Evolutionary conservation across 192 early-diverging fungal genomes (phyloP), one percentile per base, ranked within the genome.

Genomic region (Backusella tarrabulga): DNA sequence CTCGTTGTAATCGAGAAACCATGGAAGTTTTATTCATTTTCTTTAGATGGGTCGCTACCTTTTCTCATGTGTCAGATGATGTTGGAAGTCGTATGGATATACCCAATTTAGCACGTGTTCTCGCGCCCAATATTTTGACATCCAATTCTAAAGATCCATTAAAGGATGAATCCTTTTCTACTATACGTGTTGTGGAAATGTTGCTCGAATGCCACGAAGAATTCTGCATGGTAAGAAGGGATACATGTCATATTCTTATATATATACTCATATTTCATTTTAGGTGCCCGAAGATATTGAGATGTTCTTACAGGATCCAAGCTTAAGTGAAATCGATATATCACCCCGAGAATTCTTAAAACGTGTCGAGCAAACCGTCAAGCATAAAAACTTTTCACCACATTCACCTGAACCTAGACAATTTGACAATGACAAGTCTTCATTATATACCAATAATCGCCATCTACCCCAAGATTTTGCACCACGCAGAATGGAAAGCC

Each of bases 111-210:
- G 94, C 97, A 0, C 97, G 95, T 0, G 94, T 99, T 1, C 94
- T 99, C 44, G 91, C 96, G 26, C 97, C 97, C 26, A 98, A 97
- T 77, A 92, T 99, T 41, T 85, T 98, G 34, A 96, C 94, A 77
- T 90, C 93, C 14, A 93, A 94, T 77, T 90, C 89, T 60, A 94
- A 93, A 81, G 96, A 95, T 80, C 92, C 95, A 26, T 80, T 86
- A 21, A 90, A 94, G 29, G 90, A 91, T 71, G 90, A 94, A 44
- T 92, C 90, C 69, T 92, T 90, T 74, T 85, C 89, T n/a, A 90
- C 93, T 7, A 93, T 91, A 67, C 84, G 84, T 41, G 92, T 90
- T 21, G 86, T 93, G 21, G 88, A 92, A 82, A 84, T 87, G 56
- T 72, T 94, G n/a, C 79, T 92, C 71, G 87, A 87, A 70, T 87